Evolutionary conservation across 148 eudicot genomes (phyloP), one percentile per base, ranked within the genome.

Genomic region (Linanthus parryae): DNA sequence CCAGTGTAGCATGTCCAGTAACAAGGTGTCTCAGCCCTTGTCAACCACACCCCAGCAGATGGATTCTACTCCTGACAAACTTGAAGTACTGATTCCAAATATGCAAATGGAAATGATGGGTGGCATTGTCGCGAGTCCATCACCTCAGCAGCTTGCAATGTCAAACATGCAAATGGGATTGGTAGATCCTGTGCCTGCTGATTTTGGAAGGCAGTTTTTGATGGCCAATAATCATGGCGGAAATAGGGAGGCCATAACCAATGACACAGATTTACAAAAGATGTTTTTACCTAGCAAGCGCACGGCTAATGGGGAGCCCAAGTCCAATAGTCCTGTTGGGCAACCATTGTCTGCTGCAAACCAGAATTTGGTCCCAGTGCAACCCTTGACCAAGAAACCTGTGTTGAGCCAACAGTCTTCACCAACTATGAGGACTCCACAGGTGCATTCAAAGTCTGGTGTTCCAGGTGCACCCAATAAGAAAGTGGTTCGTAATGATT

Each of bases 401-500:
- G 64, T 60, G 29, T 41, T 54, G 31, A 35, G 62, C 29, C 77
- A 63, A 35, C 50, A 34, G 28, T 25, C 57, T 8, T 62, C 58
- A 19, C 49, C 61, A 26, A 61, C 49, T 48, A 77, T 50, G 40
- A 77, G 44, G 56, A 34, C 55, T 43, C 46, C 47, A 36, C 74
- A 47, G 15, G 44, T 45, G 35, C 63, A 51, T 41, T 18, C 82
- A 20, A 22, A 56, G 53, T 38, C 61, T 23, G 40, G 53, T 33
- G 44, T 72, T 40, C 37, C 75, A 37, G 68, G 52, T 45, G 55
- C 52, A 14, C 34, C 58, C 30, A 67, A 64, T 72, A 82, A 54
- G 69, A 90, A 73, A 66, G 71, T 78, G 66, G 67, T 48, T 9
- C 75, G 71, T 16, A 61, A 74, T 50, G 91, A 85, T 13, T 68